These are phyloP conservation scores for Candida jianshihensis DNA, from an alignment of 805 yeast genomes.

Conservation along the genomic window DNA sequence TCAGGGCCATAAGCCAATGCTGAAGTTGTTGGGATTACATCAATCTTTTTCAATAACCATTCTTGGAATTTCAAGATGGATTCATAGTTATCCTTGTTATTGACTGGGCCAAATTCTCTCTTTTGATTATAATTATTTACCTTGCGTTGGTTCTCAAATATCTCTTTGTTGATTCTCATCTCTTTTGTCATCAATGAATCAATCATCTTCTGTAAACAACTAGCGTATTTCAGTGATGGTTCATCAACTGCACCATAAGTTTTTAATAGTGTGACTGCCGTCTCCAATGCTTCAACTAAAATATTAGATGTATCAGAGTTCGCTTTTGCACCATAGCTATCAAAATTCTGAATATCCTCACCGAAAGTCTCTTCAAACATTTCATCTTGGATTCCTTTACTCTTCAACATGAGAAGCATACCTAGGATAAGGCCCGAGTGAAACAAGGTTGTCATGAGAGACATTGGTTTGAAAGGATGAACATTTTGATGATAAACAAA, in stretches of 20 bases:
- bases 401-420: constrained; percentile 20
- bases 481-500: constrained; percentile 20
- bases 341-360: constrained; percentile 2
- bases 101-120: too few species aligned
- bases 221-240: constrained; percentile 12
- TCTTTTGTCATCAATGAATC: too few species aligned
- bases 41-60: constrained; percentile 17
- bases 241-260: constrained; percentile 17
- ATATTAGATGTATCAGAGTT: constrained; percentile 9
- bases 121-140: too few species aligned
- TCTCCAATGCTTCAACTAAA: constrained; percentile 15
- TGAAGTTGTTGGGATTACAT: neutral
- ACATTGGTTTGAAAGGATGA: constrained; percentile 31
- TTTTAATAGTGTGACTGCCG: constrained; percentile 13
- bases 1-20: too few species aligned
- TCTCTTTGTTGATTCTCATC: too few species aligned
- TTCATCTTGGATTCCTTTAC: constrained; percentile 14
- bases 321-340: too few species aligned
- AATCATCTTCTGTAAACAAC: constrained; percentile 12
- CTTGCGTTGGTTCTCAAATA: too few species aligned
- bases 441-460: constrained; percentile 27
- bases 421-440: constrained; percentile 33
- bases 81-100: constrained; percentile 13
- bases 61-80: constrained; percentile 20
- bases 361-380: constrained; percentile 4